These are phyloP conservation scores for Populus trichocarpa DNA, from an alignment of 441 rosid genomes.

Conservation along the genomic window DNA sequence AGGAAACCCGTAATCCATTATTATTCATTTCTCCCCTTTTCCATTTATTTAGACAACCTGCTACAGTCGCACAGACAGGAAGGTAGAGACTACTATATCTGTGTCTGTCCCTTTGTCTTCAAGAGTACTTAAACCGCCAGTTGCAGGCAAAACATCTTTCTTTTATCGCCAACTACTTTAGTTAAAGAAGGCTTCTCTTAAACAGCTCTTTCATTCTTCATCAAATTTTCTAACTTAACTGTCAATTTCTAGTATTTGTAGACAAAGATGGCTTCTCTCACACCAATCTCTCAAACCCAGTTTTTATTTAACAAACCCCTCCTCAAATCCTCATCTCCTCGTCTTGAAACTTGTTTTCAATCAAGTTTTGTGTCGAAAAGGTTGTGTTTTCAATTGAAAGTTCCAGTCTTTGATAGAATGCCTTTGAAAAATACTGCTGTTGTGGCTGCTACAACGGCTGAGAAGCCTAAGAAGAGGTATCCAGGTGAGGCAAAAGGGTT, in stretches of 20 bases:
- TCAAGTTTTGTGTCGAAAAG: conserved; percentile 32
- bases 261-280: conserved; percentile 56
- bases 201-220: conserved; percentile 15
- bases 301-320: conserved; percentile 40
- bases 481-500: conserved; percentile 91
- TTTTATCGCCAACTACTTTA: neutral
- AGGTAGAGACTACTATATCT: too few species aligned
- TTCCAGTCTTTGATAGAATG: conserved; percentile 20
- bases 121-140: conserved; percentile 33
- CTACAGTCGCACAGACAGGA: too few species aligned
- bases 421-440: conserved; percentile 26
- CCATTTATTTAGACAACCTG: too few species aligned
- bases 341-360: conserved; percentile 15
- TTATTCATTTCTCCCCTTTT: too few species aligned
- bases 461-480: conserved; percentile 64
- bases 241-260: neutral
- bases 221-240: neutral
- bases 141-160: conserved; percentile 18
- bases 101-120: conserved; percentile 33
- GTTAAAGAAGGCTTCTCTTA: neutral
- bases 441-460: conserved; percentile 60
- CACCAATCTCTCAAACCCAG: conserved; percentile 47
- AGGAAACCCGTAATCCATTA: too few species aligned
- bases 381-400: conserved; percentile 15
- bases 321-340: conserved; percentile 13